phyloP scores from a whole-genome alignment of 2,329 filamentous ascomycete genomes.

The Capronia americana region DNA sequence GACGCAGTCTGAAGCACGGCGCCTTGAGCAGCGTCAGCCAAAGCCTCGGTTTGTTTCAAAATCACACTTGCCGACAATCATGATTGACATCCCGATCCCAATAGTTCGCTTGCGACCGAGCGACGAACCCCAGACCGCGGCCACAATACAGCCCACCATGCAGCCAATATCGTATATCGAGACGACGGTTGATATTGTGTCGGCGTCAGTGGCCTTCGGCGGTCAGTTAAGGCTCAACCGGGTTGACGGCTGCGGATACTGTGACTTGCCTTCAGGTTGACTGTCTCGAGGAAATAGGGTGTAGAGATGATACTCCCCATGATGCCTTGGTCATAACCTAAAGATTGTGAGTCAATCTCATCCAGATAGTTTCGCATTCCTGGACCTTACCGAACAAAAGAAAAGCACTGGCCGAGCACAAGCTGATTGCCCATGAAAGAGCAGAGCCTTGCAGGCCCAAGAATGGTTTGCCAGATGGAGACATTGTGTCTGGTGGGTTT shows the following conservation, averaged over 20 bases:
- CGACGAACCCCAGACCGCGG: constrained; percentile 58
- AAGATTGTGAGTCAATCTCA: no score
- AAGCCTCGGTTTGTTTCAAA: not conserved
- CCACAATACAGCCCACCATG: constrained; percentile 64
- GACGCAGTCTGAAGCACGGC: constrained; percentile 57
- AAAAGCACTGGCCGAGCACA: constrained; percentile 26
- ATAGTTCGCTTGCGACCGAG: constrained; percentile 59
- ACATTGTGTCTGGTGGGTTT: constrained; percentile 16
- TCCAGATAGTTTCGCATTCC: no score
- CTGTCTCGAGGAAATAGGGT: constrained; percentile 35
- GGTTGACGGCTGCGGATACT: not conserved
- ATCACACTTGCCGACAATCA: constrained; percentile 53
- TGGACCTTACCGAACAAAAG: constrained; percentile 18
- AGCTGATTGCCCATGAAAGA: constrained; percentile 29
- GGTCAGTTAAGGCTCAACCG: not conserved
- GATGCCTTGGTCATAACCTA: constrained; percentile 39
- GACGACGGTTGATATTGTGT: constrained; percentile 48
- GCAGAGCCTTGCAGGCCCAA: constrained; percentile 26
- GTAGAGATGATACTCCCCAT: constrained; percentile 39
- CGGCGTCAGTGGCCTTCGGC: constrained; percentile 24
- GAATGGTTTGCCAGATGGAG: constrained; percentile 25
- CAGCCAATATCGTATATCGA: constrained; percentile 67
- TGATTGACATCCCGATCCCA: constrained; percentile 56
- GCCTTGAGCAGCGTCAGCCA: constrained; percentile 41
- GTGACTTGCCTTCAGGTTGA: constrained; percentile 31